Base-by-base conservation (phyloP, 2,329 filamentous ascomycete genomes). In the Curvularia spicifera region DNA sequence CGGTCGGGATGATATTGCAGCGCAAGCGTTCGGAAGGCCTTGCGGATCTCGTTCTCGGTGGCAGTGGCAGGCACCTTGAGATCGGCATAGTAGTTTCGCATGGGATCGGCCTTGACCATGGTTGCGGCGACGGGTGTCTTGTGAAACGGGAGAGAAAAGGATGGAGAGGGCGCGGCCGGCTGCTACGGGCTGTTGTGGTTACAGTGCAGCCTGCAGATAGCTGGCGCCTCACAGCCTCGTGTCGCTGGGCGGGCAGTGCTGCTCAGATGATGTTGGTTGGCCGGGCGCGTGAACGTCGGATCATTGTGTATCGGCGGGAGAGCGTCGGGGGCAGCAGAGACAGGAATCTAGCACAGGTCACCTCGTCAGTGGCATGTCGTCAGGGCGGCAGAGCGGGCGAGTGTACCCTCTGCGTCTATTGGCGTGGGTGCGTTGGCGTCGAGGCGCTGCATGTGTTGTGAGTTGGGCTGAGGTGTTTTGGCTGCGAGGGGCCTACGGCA, bases 1-100 rank as follows among this genome's bases (percentile, higher is more conserved):
- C 93, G 89, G 75, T 97, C 93, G 7, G 93, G 93, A 71, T 97
- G 93, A 71, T 90, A 96, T 76, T 91, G 90, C 46, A 96, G 82
- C 47, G 92, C 92, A 71, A 96, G 85, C 76, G 92, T 93, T 66
- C 90, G 86, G 77, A 93, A 97, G 70, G 93, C 89, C 77, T 89
- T 95, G 80, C 91, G 94, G 73, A 96, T 88, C 40, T 95, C 91
- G 29, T 88, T 85, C 43, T 87, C 79, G 65, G 89, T 87, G 52
- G 91, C 91, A 68, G 84, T 85, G 10, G 85, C 80, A 1, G 86
- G 77, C 55, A 97, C 79, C 64, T 91, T 91, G 54, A 97, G 83
- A 79, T 96, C 92, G 61, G 87, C 89, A 78, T 97, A 96, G 78
- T 95, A 95, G 78, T 96, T 90, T 69, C 87, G 85, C 67, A 83